Percentiles rank a stretch among this genome's conserved stretches.
Evolutionary conservation across 176 grass and related monocot genomes (phyloP).

Genomic region (Ensete glaucum): DNA sequence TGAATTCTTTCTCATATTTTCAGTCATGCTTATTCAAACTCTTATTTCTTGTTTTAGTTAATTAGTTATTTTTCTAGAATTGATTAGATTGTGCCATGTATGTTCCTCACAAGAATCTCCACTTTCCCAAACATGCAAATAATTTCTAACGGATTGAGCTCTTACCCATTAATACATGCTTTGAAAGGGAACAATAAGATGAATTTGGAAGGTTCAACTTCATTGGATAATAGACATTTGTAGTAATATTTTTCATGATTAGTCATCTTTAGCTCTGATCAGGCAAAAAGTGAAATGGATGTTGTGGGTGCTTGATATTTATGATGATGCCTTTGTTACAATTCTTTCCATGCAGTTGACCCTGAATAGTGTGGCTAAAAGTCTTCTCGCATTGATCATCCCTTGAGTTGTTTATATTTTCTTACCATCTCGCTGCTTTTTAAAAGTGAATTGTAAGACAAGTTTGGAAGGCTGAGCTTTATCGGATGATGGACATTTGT

Average conservation of each 20-base stretch:
- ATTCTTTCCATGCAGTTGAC: neutral
- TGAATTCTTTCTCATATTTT: neutral
- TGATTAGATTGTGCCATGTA: neutral
- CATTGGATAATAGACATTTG: neutral
- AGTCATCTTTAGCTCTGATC: neutral
- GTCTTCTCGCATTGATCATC: neutral
- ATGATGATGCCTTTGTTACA: neutral
- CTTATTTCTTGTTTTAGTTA: neutral
- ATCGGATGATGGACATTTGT: neutral
- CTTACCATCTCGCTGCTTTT: slow-evolving; percentile 1
- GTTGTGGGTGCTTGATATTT: neutral
- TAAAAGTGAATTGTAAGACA: neutral
- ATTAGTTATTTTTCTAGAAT: neutral
- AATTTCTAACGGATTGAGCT: neutral
- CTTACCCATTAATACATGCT: neutral
- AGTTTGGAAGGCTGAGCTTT: neutral
- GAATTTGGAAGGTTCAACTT: neutral
- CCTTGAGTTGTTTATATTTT: neutral
- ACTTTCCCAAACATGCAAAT: neutral
- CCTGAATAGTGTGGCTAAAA: neutral
- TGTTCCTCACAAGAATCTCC: neutral
- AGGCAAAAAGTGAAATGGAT: neutral
- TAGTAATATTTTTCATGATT: neutral
- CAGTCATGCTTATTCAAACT: neutral
- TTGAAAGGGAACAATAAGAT: neutral